A percentile compares a stretch with the other conserved stretches of the same genome.
These are phyloP conservation scores for Noccaea caerulescens DNA, from an alignment of 345 rosid genomes.

Conservation along the genomic window DNA sequence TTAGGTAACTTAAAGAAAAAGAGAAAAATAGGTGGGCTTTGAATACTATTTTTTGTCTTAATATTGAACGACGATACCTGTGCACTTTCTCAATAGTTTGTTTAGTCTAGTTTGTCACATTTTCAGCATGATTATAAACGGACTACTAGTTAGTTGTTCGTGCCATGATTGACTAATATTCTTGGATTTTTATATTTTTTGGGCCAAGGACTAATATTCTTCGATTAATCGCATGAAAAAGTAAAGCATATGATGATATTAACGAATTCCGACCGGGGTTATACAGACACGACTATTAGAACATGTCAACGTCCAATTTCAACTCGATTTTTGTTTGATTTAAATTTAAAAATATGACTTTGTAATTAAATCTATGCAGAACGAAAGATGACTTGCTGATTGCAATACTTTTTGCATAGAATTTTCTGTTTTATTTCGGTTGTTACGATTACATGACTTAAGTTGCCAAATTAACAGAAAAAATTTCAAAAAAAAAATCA, in stretches of 20 bases:
- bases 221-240: constrained; percentile 13
- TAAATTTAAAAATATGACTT: neutral
- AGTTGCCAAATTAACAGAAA: neutral
- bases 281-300: neutral
- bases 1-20: too few species aligned
- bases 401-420: neutral
- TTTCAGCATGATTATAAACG: constrained; percentile 13
- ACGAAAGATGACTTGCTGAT: neutral
- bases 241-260: neutral
- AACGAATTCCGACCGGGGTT: neutral
- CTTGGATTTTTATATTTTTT: neutral
- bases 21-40: neutral
- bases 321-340: neutral
- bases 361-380: neutral
- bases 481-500: too few species aligned
- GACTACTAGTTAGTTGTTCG: constrained; percentile 11
- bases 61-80: constrained; percentile 9
- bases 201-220: neutral
- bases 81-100: constrained; percentile 21
- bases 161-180: constrained; percentile 12
- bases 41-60: neutral
- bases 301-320: neutral
- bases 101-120: constrained; percentile 21
- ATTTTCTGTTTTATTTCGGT: neutral
- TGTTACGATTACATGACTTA: neutral